Conservation (phyloP, 108 stramenopile genomes). For the Cyclotella baltica region DNA sequence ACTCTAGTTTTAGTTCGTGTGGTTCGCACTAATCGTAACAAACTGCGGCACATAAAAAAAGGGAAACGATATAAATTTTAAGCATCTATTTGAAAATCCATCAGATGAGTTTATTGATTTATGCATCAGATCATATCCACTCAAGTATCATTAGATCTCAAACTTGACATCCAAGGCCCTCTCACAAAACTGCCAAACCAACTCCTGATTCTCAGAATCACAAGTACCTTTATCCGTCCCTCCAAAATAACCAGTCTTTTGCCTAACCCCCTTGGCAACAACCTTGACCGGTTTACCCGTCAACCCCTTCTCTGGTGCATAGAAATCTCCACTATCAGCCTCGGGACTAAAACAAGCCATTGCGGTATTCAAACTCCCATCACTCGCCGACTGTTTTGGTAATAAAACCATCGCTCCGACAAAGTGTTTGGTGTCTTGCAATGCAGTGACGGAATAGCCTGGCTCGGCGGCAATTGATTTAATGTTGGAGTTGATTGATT, state of each 20-base stretch:
- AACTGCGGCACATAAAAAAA: no score
- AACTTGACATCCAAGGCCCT: conserved; percentile 33
- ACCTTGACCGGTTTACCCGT: conserved; percentile 25
- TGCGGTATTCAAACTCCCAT: conserved; percentile 18
- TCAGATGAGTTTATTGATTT: no score
- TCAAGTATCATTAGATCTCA: conserved; percentile 16
- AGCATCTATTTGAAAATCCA: no score
- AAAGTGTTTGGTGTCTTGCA: conserved; percentile 21
- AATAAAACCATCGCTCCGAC: background rate
- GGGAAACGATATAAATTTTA: no score
- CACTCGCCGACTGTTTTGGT: conserved; percentile 21
- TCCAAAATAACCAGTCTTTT: conserved; percentile 26
- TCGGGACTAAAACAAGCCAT: conserved; percentile 28
- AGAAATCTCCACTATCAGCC: conserved; percentile 12
- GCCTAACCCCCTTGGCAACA: background rate
- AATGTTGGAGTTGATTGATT: conserved; percentile 33
- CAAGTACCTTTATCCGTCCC: conserved; percentile 21
- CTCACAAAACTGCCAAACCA: conserved; percentile 31
- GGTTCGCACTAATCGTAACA: no score
- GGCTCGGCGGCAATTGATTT: conserved; percentile 31
- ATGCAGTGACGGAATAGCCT: conserved; percentile 21
- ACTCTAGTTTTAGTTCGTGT: no score
- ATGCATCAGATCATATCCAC: no score
- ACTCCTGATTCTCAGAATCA: conserved; percentile 13
- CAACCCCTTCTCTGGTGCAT: conserved; percentile 10